A percentile compares a stretch with the other conserved stretches of the same genome.
phyloP scores from a whole-genome alignment of 257 asterid species.

The Coffea eugenioides region DNA sequence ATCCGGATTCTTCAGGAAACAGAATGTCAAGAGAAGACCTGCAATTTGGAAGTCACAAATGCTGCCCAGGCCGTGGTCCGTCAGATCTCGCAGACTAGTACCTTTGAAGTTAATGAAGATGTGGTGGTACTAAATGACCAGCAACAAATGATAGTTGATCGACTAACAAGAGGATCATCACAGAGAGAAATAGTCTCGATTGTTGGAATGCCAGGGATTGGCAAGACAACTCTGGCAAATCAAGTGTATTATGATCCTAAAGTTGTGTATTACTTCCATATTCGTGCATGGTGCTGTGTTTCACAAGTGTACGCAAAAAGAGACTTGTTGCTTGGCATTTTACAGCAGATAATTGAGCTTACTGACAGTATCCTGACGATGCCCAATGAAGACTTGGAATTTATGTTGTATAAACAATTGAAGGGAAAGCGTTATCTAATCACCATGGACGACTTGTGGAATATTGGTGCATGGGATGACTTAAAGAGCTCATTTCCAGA shows the following conservation, averaged over 20 bases:
- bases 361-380: neutral
- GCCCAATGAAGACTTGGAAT: neutral
- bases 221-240: neutral
- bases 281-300: slow-evolving; percentile 16
- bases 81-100: too few relatives aligned
- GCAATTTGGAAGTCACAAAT: neutral
- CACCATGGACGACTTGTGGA: slow-evolving; percentile 14
- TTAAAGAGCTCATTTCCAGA: neutral
- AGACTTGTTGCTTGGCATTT: neutral
- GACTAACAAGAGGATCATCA: too few relatives aligned
- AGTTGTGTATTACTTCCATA: neutral
- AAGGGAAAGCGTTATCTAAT: neutral
- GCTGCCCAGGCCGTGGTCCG: neutral
- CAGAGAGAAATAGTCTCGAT: too few relatives aligned
- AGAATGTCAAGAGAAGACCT: neutral
- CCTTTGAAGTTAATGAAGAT: too few relatives aligned
- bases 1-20: neutral
- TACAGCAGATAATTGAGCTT: neutral
- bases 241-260: neutral
- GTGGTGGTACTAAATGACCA: too few relatives aligned
- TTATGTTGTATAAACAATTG: neutral
- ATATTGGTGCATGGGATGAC: neutral
- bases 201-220: slow-evolving; percentile 7
- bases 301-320: neutral
- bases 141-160: too few relatives aligned